Evolutionary conservation across 2,329 filamentous ascomycete species (phyloP).

Genomic region (Lasiodiplodia citricola): DNA sequence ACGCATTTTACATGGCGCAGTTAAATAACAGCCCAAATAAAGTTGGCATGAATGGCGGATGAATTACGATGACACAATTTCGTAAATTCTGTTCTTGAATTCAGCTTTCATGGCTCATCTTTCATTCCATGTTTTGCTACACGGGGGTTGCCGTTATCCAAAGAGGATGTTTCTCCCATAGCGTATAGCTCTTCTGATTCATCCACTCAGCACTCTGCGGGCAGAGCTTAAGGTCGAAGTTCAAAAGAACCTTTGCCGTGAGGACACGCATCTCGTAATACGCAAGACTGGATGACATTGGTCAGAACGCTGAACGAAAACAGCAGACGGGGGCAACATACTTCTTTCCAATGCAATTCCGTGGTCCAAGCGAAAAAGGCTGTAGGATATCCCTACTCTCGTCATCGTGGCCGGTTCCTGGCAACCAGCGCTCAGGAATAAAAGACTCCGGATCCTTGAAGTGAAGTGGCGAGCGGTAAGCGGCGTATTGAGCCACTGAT

Average conservation of each 20-base stretch:
- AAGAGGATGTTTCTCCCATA: slow-evolving; percentile 45
- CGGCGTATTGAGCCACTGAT: slow-evolving; percentile 5
- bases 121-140: background rate
- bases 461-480: slow-evolving; percentile 30
- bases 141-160: background rate
- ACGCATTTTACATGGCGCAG: too few species aligned
- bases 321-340: background rate
- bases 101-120: too few species aligned
- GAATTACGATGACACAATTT: too few species aligned
- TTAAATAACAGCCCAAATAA: too few species aligned
- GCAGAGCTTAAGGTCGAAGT: slow-evolving; percentile 46
- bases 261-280: slow-evolving; percentile 50
- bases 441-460: slow-evolving; percentile 46
- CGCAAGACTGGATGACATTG: slow-evolving; percentile 32
- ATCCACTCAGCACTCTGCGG: slow-evolving; percentile 39
- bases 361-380: too few species aligned
- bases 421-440: slow-evolving; percentile 48
- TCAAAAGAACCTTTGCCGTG: slow-evolving; percentile 41
- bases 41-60: too few species aligned
- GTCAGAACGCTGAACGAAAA: slow-evolving; percentile 32
- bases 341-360: background rate
- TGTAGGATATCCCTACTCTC: background rate
- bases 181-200: slow-evolving; percentile 39
- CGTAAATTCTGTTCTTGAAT: too few species aligned
- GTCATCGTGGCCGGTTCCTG: slow-evolving; percentile 13